Evolutionary conservation across 1,139 yeast genomes (phyloP).

Genomic region (Debaryomycetaceae sp.): DNA sequence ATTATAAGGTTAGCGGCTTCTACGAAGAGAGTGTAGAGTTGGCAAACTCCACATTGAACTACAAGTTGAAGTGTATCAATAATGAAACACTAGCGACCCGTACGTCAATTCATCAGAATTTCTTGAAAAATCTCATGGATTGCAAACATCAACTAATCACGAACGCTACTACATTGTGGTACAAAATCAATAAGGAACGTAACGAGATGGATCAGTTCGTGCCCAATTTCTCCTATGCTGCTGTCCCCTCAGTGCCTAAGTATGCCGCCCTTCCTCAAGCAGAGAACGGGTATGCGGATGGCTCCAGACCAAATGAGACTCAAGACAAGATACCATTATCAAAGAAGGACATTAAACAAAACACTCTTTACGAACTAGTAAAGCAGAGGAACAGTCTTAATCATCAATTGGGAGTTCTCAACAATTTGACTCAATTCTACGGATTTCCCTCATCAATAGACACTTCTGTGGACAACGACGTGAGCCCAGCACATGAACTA

Average conservation of each 20-base stretch:
- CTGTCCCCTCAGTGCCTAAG: slow-evolving; percentile 30
- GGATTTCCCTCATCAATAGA: slow-evolving; percentile 71
- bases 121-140: slow-evolving; percentile 65
- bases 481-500: slow-evolving; percentile 26
- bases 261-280: slow-evolving; percentile 13
- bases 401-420: slow-evolving; percentile 54
- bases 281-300: slow-evolving; percentile 6
- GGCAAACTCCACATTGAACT: slow-evolving; percentile 67
- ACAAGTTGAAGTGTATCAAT: slow-evolving; percentile 72
- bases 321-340: slow-evolving; percentile 17
- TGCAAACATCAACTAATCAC: slow-evolving; percentile 62
- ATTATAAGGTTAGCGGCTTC: slow-evolving; percentile 67
- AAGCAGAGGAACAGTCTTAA: slow-evolving; percentile 52
- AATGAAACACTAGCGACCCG: slow-evolving; percentile 78
- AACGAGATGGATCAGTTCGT: slow-evolving; percentile 76
- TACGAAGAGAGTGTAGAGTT: slow-evolving; percentile 66
- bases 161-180: slow-evolving; percentile 85
- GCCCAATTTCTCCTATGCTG: slow-evolving; percentile 38
- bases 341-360: slow-evolving; percentile 37
- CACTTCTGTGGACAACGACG: slow-evolving; percentile 21
- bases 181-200: slow-evolving; percentile 85
- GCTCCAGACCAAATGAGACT: not conserved
- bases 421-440: slow-evolving; percentile 53
- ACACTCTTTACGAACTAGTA: slow-evolving; percentile 43
- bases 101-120: slow-evolving; percentile 83